Evolutionary conservation across 805 yeast genomes (phyloP).

Genomic region (Metschnikowia kunwiensis): DNA sequence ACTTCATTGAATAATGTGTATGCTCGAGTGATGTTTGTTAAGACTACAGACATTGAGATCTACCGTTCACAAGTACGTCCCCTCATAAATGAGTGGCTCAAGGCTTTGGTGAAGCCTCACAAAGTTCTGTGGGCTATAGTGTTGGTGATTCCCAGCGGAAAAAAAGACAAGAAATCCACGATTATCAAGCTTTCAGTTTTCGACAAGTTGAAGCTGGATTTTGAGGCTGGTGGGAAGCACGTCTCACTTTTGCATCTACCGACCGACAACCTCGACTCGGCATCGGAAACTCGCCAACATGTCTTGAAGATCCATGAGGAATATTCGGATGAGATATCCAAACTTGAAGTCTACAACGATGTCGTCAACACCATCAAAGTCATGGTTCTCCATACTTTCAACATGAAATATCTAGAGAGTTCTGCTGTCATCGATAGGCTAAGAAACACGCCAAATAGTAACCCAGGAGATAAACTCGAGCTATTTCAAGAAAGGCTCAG

Average conservation of each 20-base stretch:
- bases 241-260: slow-evolving; percentile 22
- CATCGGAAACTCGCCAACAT: slow-evolving; percentile 8
- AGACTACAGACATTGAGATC: slow-evolving; percentile 63
- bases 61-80: slow-evolving; percentile 82
- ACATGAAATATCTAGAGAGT: slow-evolving; percentile 20
- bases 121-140: slow-evolving; percentile 62
- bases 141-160: slow-evolving; percentile 43
- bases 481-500: slow-evolving; percentile 46
- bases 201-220: slow-evolving; percentile 56
- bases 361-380: slow-evolving; percentile 45
- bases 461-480: slow-evolving; percentile 9
- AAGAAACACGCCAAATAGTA: slow-evolving; percentile 35
- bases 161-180: slow-evolving; percentile 32
- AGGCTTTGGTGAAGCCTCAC: slow-evolving; percentile 34
- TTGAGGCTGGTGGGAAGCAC: slow-evolving; percentile 41
- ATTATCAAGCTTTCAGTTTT: slow-evolving; percentile 46
- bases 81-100: slow-evolving; percentile 76
- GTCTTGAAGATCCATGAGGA: slow-evolving; percentile 37
- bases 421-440: slow-evolving; percentile 13
- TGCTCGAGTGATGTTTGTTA: slow-evolving; percentile 65
- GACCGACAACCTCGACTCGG: slow-evolving; percentile 11
- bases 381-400: slow-evolving; percentile 53
- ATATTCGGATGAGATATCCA: slow-evolving; percentile 35
- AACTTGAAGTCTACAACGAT: slow-evolving; percentile 50
- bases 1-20: slow-evolving; percentile 26